These are phyloP conservation scores for Plectranthus barbatus DNA, from an alignment of 257 asterid species.

Conservation along the genomic window DNA sequence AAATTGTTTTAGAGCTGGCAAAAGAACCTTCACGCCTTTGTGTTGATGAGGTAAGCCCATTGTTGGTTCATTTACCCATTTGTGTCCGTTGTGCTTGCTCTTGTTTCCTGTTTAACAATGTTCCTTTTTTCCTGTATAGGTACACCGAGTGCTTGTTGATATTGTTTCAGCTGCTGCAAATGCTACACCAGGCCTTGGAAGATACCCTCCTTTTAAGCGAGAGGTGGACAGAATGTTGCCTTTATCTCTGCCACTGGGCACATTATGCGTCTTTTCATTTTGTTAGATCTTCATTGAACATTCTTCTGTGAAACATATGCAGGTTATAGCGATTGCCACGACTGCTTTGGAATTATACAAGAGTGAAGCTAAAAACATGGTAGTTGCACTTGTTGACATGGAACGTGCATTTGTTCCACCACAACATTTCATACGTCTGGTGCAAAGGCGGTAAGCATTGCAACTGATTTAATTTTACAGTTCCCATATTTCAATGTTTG, in stretches of 20 bases:
- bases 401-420: slow-evolving; percentile 98
- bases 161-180: slow-evolving; percentile 90
- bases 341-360: slow-evolving; percentile 88
- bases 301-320: slow-evolving; percentile 13
- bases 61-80: slow-evolving; percentile 2
- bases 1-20: slow-evolving; percentile 80
- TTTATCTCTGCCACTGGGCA: background rate
- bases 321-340: slow-evolving; percentile 86
- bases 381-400: slow-evolving; percentile 98
- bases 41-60: slow-evolving; percentile 80
- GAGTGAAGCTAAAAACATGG: slow-evolving; percentile 84
- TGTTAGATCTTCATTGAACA: slow-evolving; percentile 3
- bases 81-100: background rate
- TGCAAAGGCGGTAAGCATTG: slow-evolving; percentile 75
- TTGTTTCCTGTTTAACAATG: background rate
- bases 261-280: background rate
- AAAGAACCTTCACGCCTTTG: slow-evolving; percentile 98
- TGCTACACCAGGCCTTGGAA: slow-evolving; percentile 97
- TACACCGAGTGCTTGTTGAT: slow-evolving; percentile 86
- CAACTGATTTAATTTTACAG: slow-evolving; percentile 7
- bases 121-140: slow-evolving; percentile 29
- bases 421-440: slow-evolving; percentile 91
- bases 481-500: background rate
- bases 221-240: slow-evolving; percentile 44
- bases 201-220: slow-evolving; percentile 96